phyloP scores from a whole-genome alignment of 2,329 filamentous ascomycete species.

The Colletotrichum coccodes region DNA sequence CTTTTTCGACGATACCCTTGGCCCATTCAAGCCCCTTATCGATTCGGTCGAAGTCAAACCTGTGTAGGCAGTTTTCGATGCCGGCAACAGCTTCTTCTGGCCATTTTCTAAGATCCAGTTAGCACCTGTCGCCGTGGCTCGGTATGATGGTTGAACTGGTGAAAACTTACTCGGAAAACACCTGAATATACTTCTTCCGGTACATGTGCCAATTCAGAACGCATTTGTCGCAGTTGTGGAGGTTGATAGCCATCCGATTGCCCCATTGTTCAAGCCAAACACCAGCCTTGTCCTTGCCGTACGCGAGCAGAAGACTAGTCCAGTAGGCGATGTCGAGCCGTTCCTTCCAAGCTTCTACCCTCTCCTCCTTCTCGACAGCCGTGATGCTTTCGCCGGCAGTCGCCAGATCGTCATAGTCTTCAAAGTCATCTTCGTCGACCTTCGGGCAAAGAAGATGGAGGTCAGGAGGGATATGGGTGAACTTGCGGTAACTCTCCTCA shows the following conservation, averaged over 20 bases:
- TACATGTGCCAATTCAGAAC: constrained; percentile 79
- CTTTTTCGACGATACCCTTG: constrained; percentile 62
- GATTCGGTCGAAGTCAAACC: constrained; percentile 71
- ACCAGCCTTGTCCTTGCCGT: constrained; percentile 68
- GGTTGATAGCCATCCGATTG: constrained; percentile 63
- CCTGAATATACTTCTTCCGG: constrained; percentile 70
- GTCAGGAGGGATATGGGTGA: constrained; percentile 55
- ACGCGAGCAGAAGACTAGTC: constrained; percentile 76
- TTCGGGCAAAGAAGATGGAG: constrained; percentile 77
- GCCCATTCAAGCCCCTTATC: constrained; percentile 68
- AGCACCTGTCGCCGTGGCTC: constrained; percentile 28
- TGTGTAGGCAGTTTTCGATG: constrained; percentile 67
- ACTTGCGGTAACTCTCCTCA: constrained; percentile 53
- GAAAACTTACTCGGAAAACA: constrained; percentile 66
- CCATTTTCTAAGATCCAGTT: constrained; percentile 47
- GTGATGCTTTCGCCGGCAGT: constrained; percentile 49
- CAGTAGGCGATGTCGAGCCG: constrained; percentile 73
- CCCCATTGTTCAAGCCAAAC: constrained; percentile 70
- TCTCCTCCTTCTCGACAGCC: constrained; percentile 58
- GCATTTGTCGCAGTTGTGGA: constrained; percentile 75
- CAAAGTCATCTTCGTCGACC: constrained; percentile 68
- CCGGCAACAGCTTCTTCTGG: constrained; percentile 61
- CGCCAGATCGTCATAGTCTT: constrained; percentile 70
- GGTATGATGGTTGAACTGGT: neutral
- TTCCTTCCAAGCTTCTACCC: constrained; percentile 64